These are phyloP conservation scores for Carnegiea gigantea DNA, from an alignment of 179 eudicot species.

Conservation along the genomic window DNA sequence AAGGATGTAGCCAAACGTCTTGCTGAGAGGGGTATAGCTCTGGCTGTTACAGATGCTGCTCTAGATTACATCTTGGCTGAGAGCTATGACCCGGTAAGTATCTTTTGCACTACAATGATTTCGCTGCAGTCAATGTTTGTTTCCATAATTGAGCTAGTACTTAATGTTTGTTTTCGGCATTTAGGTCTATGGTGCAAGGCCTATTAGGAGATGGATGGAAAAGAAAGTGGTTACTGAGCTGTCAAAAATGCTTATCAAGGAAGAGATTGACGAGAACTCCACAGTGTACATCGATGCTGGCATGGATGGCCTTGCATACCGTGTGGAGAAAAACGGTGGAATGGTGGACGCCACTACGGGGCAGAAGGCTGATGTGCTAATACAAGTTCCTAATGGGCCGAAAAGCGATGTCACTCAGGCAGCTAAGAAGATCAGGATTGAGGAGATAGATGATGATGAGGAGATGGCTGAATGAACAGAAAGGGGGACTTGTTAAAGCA, in stretches of 20 bases:
- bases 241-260: slow-evolving; percentile 75
- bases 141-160: no score
- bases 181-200: slow-evolving; percentile 93
- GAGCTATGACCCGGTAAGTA: slow-evolving; percentile 92
- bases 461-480: slow-evolving; percentile 4
- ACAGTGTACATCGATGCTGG: slow-evolving; percentile 71
- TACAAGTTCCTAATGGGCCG: slow-evolving; percentile 53
- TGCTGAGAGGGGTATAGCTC: slow-evolving; percentile 84
- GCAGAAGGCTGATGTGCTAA: slow-evolving; percentile 68
- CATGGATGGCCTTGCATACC: slow-evolving; percentile 50
- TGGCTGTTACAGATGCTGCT: slow-evolving; percentile 94
- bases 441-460: slow-evolving; percentile 33
- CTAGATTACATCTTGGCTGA: slow-evolving; percentile 71
- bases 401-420: slow-evolving; percentile 31
- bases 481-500: background rate
- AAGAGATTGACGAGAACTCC: slow-evolving; percentile 84
- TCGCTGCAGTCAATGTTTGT: no score
- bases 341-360: slow-evolving; percentile 76
- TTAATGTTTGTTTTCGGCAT: background rate
- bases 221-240: slow-evolving; percentile 85
- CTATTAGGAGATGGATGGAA: slow-evolving; percentile 93
- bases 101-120: background rate
- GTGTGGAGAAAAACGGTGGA: slow-evolving; percentile 91
- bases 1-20: slow-evolving; percentile 35
- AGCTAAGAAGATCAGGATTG: slow-evolving; percentile 36